Base-by-base conservation (phyloP, 345 rosid species). In the Linum tenue region DNA sequence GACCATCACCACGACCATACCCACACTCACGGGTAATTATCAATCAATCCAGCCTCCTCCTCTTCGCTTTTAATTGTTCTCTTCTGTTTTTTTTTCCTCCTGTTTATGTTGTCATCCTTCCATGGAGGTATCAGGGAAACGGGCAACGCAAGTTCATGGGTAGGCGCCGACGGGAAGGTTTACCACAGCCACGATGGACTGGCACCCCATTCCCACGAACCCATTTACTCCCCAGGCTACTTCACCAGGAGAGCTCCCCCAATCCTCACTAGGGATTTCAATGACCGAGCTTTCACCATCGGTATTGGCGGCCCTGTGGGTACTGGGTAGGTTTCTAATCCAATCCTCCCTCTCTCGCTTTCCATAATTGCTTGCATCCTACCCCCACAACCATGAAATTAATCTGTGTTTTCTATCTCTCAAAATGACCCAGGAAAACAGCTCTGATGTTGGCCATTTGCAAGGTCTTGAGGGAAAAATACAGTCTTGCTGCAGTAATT, bases 231-330 rank as follows among this genome's bases (percentile, higher is more conserved):
- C 16, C 97, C 99, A 64, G 97, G 99, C 43, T 94, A 64, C 84
- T 90, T 90, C 76, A 84, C 83, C 69, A 82, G 88, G 75, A 79
- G 97, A 77, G 99, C 99, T 75, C 97, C 77, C 5, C 97, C 96
- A 3, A 79, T 90, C 65, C 56, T 77, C 44, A 68, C 74, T 62
- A 82, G 99, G 69, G 80, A 86, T 79, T 90, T 90, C 77, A 81
- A 70, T 53, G 99, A 94, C 78, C 77, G 99, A 73, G 99, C 97
- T 62, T 90, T 94, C 71, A 94, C 96, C 39, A 82, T 90, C 64
- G 97, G 99, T 56, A 94, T 94, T 63, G 99, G 97, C 36, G 97
- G 99, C 42, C 99, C 95, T 69, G 97, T 90, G 62, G 99, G 97
- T 60, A 90, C 99, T 16, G 97, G 98, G 98, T 91, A 87, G 64